phyloP scores from a whole-genome alignment of 163 green algal species.

The Scenedesmus sp. region DNA sequence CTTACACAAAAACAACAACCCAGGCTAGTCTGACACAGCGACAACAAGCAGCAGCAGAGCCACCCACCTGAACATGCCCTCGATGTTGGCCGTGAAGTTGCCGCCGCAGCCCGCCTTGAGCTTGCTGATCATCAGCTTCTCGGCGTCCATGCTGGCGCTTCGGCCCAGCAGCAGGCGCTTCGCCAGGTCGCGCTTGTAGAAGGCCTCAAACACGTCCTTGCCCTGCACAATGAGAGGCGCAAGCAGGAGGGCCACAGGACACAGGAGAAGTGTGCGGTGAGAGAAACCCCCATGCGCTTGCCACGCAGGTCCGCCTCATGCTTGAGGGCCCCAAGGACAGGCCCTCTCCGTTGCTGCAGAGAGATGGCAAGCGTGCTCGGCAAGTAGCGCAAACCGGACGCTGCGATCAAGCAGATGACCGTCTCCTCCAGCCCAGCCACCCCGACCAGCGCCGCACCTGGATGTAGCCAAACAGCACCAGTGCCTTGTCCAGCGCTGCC shows the following conservation, averaged over 20 bases:
- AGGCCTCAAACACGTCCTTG: conserved; percentile 96
- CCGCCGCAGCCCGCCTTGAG: conserved; percentile 96
- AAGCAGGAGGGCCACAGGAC: too few relatives aligned
- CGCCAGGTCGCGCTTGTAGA: conserved; percentile 95
- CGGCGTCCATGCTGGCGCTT: conserved; percentile 89
- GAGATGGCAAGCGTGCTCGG: too few relatives aligned
- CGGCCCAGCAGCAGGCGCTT: conserved; percentile 96
- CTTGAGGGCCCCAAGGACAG: too few relatives aligned
- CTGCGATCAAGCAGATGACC: too few relatives aligned
- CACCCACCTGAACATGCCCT: conserved; percentile 67
- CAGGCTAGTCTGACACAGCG: background rate
- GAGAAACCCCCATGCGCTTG: too few relatives aligned
- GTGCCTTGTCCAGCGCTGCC: conserved; percentile 84
- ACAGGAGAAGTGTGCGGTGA: too few relatives aligned
- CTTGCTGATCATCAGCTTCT: conserved; percentile 96
- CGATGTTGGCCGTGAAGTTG: conserved; percentile 98
- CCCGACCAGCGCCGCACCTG: conserved; percentile 61
- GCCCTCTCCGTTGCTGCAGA: too few relatives aligned
- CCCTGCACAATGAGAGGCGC: conserved; percentile 75
- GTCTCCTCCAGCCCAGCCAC: too few relatives aligned
- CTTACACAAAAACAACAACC: conserved; percentile 6
- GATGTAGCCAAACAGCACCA: conserved; percentile 97
- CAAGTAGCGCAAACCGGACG: too few relatives aligned
- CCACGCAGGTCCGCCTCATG: too few relatives aligned
- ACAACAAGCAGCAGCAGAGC: conserved; percentile 76